These are phyloP conservation scores for Neurospora tetrasperma DNA, from an alignment of 495 filamentous ascomycete genomes.

Conservation along the genomic window DNA sequence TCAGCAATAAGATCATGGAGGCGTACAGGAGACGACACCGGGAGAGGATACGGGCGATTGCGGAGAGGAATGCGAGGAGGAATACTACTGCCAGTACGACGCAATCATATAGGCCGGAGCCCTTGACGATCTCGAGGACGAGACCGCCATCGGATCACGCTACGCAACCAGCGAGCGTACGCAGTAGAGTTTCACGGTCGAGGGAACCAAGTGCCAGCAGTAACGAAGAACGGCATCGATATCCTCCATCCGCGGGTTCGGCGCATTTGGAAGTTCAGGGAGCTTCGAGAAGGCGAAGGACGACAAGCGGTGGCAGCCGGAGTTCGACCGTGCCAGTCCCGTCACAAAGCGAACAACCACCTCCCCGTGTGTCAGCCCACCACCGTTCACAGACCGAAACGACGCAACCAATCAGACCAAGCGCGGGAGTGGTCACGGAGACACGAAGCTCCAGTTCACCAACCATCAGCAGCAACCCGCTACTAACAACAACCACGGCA, in stretches of 20 bases:
- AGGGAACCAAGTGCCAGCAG: slow-evolving; percentile 27
- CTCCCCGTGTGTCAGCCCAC: slow-evolving; percentile 27
- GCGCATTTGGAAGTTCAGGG: slow-evolving; percentile 36
- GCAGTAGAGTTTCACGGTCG: slow-evolving; percentile 26
- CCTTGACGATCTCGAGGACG: slow-evolving; percentile 10
- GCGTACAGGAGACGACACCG: slow-evolving; percentile 67
- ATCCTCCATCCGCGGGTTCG: slow-evolving; percentile 30
- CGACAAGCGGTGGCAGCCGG: slow-evolving; percentile 29
- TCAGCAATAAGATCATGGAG: slow-evolving; percentile 80
- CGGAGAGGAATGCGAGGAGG: slow-evolving; percentile 22
- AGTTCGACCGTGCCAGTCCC: slow-evolving; percentile 34
- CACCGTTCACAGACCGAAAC: slow-evolving; percentile 48
- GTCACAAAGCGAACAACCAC: slow-evolving; percentile 21
- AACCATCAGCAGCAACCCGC: not conserved
- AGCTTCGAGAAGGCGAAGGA: slow-evolving; percentile 30
- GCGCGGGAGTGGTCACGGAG: slow-evolving; percentile 30
- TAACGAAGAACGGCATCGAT: slow-evolving; percentile 33
- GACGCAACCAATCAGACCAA: slow-evolving; percentile 25
- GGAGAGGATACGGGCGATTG: slow-evolving; percentile 31
- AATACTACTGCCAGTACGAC: slow-evolving; percentile 23
- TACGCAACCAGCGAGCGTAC: slow-evolving; percentile 28
- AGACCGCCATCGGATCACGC: slow-evolving; percentile 19
- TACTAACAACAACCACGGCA: slow-evolving; percentile 5
- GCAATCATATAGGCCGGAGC: slow-evolving; percentile 23
- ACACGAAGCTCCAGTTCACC: slow-evolving; percentile 29